Percentiles rank a stretch among this genome's conserved stretches.
These are phyloP conservation scores for Strigomonas culicis DNA, from an alignment of 208 protist species.

Conservation along the genomic window DNA sequence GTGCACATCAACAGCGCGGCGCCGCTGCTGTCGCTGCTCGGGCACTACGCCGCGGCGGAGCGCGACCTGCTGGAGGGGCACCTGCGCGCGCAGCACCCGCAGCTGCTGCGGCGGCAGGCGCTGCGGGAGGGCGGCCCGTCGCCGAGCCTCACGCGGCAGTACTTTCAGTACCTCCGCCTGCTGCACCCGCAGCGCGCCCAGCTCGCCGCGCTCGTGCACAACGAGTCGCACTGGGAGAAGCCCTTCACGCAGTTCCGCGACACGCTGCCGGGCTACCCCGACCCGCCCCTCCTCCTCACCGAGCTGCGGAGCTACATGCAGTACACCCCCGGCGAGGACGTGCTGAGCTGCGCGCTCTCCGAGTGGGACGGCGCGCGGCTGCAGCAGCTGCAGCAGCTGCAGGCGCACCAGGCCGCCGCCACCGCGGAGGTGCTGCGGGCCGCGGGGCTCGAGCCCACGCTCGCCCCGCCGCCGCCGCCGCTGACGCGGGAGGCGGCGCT, in stretches of 20 bases:
- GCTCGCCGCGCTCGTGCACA: neutral
- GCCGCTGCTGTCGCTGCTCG: neutral
- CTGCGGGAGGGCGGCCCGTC: neutral
- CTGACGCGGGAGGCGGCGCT: too few relatives aligned
- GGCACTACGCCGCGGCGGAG: neutral
- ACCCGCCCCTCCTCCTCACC: neutral
- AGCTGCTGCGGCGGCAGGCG: neutral
- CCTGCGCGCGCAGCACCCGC: neutral
- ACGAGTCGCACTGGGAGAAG: neutral
- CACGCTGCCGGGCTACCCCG: neutral
- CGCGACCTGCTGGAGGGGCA: neutral
- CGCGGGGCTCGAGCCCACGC: neutral
- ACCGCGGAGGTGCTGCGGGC: neutral
- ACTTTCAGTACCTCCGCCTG: neutral
- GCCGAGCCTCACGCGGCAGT: neutral
- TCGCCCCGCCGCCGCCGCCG: too few relatives aligned
- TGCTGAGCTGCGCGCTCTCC: neutral
- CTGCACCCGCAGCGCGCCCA: neutral
- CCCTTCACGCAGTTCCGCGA: neutral
- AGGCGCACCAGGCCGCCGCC: neutral
- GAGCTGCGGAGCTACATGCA: neutral
- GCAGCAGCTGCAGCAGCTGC: neutral
- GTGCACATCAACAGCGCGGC: conserved; percentile 5
- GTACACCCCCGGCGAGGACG: neutral
- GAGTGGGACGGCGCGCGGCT: neutral